Conservation (phyloP, 495 filamentous ascomycete species). For the Hypoxylon fuscum region DNA sequence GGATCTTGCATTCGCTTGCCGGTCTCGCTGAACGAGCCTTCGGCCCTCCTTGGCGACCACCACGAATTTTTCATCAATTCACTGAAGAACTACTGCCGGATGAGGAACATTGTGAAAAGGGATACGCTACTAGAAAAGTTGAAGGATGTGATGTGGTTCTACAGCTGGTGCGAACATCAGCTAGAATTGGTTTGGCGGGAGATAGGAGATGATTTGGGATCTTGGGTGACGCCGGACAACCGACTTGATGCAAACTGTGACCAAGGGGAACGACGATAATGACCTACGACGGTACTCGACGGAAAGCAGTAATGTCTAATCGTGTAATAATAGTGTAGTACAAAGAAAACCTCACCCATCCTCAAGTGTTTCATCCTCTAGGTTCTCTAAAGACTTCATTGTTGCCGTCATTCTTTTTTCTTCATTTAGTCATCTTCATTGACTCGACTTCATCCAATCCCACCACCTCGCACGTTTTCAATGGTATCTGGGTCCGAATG, state of each 20-base stretch:
- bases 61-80: slow-evolving; percentile 41
- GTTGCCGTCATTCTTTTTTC: too few relatives aligned
- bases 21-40: slow-evolving; percentile 1
- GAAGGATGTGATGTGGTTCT: slow-evolving; percentile 39
- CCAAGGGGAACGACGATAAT: neutral
- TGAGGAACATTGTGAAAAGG: slow-evolving; percentile 32
- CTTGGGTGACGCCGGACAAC: slow-evolving; percentile 12
- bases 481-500: neutral
- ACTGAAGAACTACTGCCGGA: slow-evolving; percentile 41
- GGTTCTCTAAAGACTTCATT: too few relatives aligned
- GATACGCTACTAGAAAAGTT: slow-evolving; percentile 33
- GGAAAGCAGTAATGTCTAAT: slow-evolving; percentile 31
- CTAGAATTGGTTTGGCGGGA: slow-evolving; percentile 39
- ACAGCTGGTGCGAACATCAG: slow-evolving; percentile 43
- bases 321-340: slow-evolving; percentile 3
- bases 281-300: neutral
- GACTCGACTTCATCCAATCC: neutral
- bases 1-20: slow-evolving; percentile 41
- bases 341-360: neutral
- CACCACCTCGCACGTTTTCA: neutral
- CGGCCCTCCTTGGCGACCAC: slow-evolving; percentile 27
- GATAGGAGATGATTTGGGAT: slow-evolving; percentile 32
- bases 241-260: slow-evolving; percentile 1
- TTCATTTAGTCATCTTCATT: neutral
- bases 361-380: neutral